phyloP scores from a whole-genome alignment of 176 grass and related monocot genomes.

The Oryza brachyantha region DNA sequence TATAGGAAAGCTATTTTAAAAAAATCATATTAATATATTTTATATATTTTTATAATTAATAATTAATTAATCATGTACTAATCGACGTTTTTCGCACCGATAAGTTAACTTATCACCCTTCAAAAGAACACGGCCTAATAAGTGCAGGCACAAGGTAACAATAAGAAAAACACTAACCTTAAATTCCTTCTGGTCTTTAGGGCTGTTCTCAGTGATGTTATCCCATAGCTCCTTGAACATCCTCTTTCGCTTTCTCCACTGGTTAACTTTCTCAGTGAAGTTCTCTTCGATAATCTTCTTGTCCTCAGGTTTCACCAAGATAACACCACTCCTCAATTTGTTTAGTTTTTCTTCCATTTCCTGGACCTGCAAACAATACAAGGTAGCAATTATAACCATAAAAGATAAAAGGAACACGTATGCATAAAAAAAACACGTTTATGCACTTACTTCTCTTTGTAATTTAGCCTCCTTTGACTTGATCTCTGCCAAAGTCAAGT shows the following conservation, averaged over 20 bases:
- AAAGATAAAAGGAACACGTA: background rate
- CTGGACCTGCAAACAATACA: conserved; percentile 47
- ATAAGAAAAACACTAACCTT: conserved; percentile 49
- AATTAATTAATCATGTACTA: too few relatives aligned
- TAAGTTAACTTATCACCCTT: too few relatives aligned
- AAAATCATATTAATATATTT: too few relatives aligned
- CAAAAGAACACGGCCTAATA: too few relatives aligned
- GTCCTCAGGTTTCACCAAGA: conserved; percentile 93
- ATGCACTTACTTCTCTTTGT: conserved; percentile 59
- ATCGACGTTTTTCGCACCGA: too few relatives aligned
- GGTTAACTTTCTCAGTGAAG: conserved; percentile 77
- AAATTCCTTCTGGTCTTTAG: conserved; percentile 92
- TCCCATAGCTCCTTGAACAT: conserved; percentile 98
- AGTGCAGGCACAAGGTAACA: conserved; percentile 10
- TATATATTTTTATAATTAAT: too few relatives aligned
- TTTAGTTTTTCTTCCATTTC: conserved; percentile 85
- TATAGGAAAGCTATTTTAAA: too few relatives aligned
- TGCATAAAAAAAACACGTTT: background rate
- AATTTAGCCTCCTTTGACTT: conserved; percentile 64
- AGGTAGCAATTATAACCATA: background rate
- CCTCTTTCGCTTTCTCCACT: conserved; percentile 92
- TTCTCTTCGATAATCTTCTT: conserved; percentile 81
- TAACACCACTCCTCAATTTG: conserved; percentile 64
- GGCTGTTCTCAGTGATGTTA: conserved; percentile 88
- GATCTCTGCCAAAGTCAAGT: conserved; percentile 86